Evolutionary conservation across 2,329 filamentous ascomycete genomes (phyloP).

Genomic region (Grosmannia clavigera): DNA sequence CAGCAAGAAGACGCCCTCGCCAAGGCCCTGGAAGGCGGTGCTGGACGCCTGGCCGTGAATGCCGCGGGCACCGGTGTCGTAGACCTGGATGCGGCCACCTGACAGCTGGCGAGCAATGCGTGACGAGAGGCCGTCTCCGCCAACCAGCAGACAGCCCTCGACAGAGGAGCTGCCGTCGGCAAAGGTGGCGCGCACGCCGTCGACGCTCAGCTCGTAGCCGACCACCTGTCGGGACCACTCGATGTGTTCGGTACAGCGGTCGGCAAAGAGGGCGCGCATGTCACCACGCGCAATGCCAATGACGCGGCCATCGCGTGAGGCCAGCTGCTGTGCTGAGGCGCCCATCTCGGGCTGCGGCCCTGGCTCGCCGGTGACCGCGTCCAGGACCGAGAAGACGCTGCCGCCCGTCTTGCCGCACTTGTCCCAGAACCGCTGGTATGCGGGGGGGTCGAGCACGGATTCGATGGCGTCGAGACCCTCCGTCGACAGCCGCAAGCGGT

Average conservation of each 20-base stretch:
- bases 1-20: slow-evolving; percentile 50
- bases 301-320: too few relatives aligned
- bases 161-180: slow-evolving; percentile 45
- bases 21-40: slow-evolving; percentile 46
- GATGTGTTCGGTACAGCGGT: too few relatives aligned
- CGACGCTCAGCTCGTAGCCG: too few relatives aligned
- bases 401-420: slow-evolving; percentile 44
- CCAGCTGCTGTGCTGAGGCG: too few relatives aligned
- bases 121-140: slow-evolving; percentile 51
- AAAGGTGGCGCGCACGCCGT: slow-evolving; percentile 23
- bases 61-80: slow-evolving; percentile 49
- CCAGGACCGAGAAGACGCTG: not conserved
- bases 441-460: slow-evolving; percentile 34
- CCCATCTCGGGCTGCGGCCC: not conserved
- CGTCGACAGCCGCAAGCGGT: slow-evolving; percentile 43
- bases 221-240: too few relatives aligned
- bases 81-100: slow-evolving; percentile 44
- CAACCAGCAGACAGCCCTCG: slow-evolving; percentile 46
- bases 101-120: slow-evolving; percentile 47
- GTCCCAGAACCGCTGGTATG: slow-evolving; percentile 44
- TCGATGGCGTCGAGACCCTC: slow-evolving; percentile 50
- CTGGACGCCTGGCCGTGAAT: slow-evolving; percentile 55
- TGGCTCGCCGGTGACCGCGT: not conserved
- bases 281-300: too few relatives aligned
- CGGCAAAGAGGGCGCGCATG: too few relatives aligned